Evolutionary conservation across 164 flowering plant genomes (phyloP), one percentile per base, ranked within the genome.

Genomic region (Tetracentron sinense): DNA sequence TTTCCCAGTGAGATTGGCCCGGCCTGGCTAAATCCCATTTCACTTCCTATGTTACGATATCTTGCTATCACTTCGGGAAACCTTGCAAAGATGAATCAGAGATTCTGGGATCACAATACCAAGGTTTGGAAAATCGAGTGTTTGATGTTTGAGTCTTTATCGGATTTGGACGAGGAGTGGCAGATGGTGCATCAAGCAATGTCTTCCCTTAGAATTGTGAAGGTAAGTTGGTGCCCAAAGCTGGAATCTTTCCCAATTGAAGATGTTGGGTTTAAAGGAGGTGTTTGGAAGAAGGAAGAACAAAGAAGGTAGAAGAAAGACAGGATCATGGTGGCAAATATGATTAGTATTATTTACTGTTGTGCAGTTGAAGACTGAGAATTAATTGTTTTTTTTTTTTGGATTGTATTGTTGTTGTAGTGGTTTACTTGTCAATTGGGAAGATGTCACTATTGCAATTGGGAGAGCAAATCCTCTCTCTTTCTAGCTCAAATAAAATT

Each of bases 231-330:
- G 87, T 80, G 83, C 50, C 84, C 87, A 2, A 73, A 72, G 54
- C 27, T 80, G 54, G 69, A 26, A 2, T 56, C 65, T 7, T 80
- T 78, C 57, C 87, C 84, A 2, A 53, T 78, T 59, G 80, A 78
- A 42, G 82, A 75, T 33, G 62, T 65, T 31, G 83, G 79, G 19
- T 80, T 80, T 26, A 83, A 70, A 73, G 82, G 87, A 0, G 87
- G 77, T 16, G 66, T 75, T 1, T 83, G 87, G 87, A 75, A 59
- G 26, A 79, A 68, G 67, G 78, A 69, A 63, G 64, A 70, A 15
- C 63, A 23, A 23, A 67, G 55, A 30, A 64, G 59, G 31, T 62
- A 51, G n/a, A n/a, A n/a, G n/a, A n/a, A n/a, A n/a, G n/a, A n/a
- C n/a, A n/a, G n/a, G n/a, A n/a, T n/a, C n/a, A n/a, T n/a, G n/a